A percentile compares a stretch with the other conserved stretches of the same genome.
phyloP scores from a whole-genome alignment of 345 rosid genomes.

The Lepidium sativum region DNA sequence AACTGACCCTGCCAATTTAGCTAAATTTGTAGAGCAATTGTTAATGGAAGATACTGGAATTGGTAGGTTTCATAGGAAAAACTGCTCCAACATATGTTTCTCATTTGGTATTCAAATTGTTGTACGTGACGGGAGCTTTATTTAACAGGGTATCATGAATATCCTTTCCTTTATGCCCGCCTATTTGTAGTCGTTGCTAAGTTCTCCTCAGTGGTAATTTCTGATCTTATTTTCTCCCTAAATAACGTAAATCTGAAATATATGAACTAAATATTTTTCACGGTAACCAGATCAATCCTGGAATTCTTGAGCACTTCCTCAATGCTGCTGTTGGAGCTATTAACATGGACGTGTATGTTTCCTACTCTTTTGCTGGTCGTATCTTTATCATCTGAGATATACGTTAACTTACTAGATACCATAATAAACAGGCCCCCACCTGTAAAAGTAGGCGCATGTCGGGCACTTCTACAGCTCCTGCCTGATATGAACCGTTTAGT shows the following conservation, averaged over 20 bases:
- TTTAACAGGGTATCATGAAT: constrained; percentile 72
- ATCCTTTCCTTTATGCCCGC: constrained; percentile 93
- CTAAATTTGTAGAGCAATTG: constrained; percentile 65
- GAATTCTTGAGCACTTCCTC: constrained; percentile 58
- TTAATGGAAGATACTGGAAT: constrained; percentile 52
- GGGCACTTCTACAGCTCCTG: constrained; percentile 73
- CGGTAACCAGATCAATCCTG: constrained; percentile 52
- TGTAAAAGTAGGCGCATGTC: constrained; percentile 93
- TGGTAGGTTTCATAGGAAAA: constrained; percentile 32
- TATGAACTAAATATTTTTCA: constrained; percentile 8
- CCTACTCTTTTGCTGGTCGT: constrained; percentile 9
- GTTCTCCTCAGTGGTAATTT: constrained; percentile 75
- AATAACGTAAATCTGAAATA: background rate
- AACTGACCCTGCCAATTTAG: constrained; percentile 35
- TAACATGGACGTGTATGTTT: constrained; percentile 71
- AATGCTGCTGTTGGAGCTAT: constrained; percentile 60
- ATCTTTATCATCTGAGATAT: background rate
- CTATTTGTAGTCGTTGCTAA: constrained; percentile 64
- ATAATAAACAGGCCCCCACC: constrained; percentile 60
- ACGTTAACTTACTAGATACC: constrained; percentile 16
- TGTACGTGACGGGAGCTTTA: constrained; percentile 15
- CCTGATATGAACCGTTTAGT: constrained; percentile 53
- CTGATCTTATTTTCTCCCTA: constrained; percentile 13
- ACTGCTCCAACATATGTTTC: constrained; percentile 10
- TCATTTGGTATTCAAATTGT: constrained; percentile 6